Base-by-base conservation (phyloP, 2,329 filamentous ascomycete genomes). In the Ploettnerulaceae sp. region DNA sequence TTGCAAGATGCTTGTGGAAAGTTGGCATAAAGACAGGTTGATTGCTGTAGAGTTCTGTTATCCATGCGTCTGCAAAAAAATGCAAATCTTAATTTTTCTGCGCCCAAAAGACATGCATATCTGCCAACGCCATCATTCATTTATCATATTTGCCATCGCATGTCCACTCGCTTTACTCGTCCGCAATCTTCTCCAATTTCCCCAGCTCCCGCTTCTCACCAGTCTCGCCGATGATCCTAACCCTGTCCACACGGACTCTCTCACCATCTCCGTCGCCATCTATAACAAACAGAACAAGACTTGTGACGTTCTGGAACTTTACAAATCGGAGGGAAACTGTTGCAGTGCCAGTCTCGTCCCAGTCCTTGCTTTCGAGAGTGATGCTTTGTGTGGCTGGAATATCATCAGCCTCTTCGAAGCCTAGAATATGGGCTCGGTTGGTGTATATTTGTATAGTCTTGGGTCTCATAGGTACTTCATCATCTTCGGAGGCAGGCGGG, bases 251-350 rank as follows among this genome's bases (percentile, higher is more conserved):
- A 47, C 93, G 82, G 48, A 93, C 84, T 72, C 87, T 90, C 64
- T 97, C 90, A 33, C 83, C 79, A 41, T 88, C 84, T 14, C 82
- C 83, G 45, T 91, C 86, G 2, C 89, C 90, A 64, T 94, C 84
- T 44, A 86, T 86, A 25, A 98, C 82, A 66, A 96, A 98, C 8
- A 98, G 59, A 14, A 95, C 84, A 59, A 98, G 64, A 52, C 83
- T 93, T 49, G 81, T 85, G 44, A 96, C 86, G 63, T 89, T 94
- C 70, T 97, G 93, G 73, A 97, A 98, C 71, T 96, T 96, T 69
- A 98, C 93, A 62, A 91, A 96, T 11, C 90, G 86, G 59, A 97
- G 70, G 34, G 76, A 69, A 44, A 91, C 70, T 59, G 75, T 86
- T 11, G 81, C 84, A 7, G 87, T 91, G 41, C 82, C 84, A 11